These are phyloP conservation scores for Atkinsonella texensis DNA, from an alignment of 2,329 filamentous ascomycete genomes.

Conservation along the genomic window DNA sequence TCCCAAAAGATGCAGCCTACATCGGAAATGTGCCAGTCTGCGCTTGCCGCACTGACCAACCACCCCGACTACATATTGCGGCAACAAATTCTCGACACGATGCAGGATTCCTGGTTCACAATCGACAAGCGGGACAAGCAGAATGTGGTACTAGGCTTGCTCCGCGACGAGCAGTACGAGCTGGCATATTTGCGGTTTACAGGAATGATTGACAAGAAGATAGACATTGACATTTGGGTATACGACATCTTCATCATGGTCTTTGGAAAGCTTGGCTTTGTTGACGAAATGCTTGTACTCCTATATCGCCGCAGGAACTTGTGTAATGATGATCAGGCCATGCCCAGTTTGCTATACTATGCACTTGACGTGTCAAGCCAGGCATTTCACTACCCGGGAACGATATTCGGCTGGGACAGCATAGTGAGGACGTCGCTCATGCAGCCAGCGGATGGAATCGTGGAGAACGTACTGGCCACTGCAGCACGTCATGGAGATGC, in stretches of 20 bases:
- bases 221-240: conserved; percentile 56
- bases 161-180: conserved; percentile 76
- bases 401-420: conserved; percentile 58
- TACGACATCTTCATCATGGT: conserved; percentile 66
- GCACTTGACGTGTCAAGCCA: conserved; percentile 65
- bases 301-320: conserved; percentile 41
- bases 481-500: conserved; percentile 59
- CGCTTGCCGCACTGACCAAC: conserved; percentile 60
- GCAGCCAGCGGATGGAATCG: conserved; percentile 44
- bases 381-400: conserved; percentile 50
- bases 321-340: conserved; percentile 24
- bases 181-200: conserved; percentile 62
- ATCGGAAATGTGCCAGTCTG: conserved; percentile 55
- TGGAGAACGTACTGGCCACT: conserved; percentile 57
- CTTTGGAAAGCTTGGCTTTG: conserved; percentile 58
- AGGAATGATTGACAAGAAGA: conserved; percentile 45
- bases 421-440: conserved; percentile 37
- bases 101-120: conserved; percentile 56
- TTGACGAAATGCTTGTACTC: conserved; percentile 64
- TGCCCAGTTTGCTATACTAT: conserved; percentile 51
- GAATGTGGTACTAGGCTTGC: conserved; percentile 57
- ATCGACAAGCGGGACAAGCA: conserved; percentile 47
- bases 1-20: conserved; percentile 49
- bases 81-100: conserved; percentile 56
- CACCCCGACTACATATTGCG: conserved; percentile 79